phyloP scores from a whole-genome alignment of 352 stramenopile species.

The Blastocystis sp. region DNA sequence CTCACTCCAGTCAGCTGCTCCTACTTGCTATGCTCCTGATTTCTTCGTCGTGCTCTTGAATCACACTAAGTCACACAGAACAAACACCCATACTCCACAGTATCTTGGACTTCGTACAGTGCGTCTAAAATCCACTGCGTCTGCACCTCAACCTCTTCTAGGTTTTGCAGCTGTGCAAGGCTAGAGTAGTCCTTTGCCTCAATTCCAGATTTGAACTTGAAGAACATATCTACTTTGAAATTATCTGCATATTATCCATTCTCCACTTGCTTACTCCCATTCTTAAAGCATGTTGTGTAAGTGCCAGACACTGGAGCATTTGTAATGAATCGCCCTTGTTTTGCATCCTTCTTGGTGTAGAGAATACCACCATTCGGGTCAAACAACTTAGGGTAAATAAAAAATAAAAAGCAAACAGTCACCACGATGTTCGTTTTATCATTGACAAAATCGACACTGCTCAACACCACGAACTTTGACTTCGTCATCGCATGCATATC shows the following conservation, averaged over 20 bases:
- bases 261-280: background rate
- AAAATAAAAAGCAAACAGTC: background rate
- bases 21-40: conserved; percentile 22
- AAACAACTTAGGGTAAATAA: background rate
- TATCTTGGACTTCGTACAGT: conserved; percentile 52
- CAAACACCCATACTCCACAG: conserved; percentile 4
- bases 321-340: conserved; percentile 24
- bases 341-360: conserved; percentile 1
- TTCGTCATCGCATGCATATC: conserved; percentile 41
- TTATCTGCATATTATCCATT: background rate
- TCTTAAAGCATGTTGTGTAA: conserved; percentile 34
- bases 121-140: conserved; percentile 61
- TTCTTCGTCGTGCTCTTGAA: conserved; percentile 45
- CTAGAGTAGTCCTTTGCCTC: conserved; percentile 60
- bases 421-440: conserved; percentile 33
- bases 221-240: conserved; percentile 1
- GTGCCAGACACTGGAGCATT: conserved; percentile 7
- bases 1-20: background rate
- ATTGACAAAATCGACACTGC: background rate
- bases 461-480: background rate
- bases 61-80: background rate
- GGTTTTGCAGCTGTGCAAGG: conserved; percentile 48
- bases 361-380: background rate
- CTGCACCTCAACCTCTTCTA: conserved; percentile 36
- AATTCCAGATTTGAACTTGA: conserved; percentile 51